phyloP scores from a whole-genome alignment of 2,329 filamentous ascomycete genomes.

The Chrysoporthe cubensis region DNA sequence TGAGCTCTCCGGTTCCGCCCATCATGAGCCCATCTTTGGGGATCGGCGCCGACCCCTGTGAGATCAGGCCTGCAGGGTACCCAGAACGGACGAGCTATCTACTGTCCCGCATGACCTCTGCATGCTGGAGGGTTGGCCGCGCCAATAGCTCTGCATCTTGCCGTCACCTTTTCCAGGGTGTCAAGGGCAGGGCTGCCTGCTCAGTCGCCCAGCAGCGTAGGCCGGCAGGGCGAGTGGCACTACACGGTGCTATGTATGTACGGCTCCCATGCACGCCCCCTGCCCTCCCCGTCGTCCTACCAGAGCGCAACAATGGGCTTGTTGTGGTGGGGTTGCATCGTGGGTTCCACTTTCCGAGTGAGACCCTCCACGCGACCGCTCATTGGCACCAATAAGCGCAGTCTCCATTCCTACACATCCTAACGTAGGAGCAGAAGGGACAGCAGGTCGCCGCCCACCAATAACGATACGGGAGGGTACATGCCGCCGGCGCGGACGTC shows the following conservation, averaged over 20 bases:
- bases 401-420: slow-evolving; percentile 17
- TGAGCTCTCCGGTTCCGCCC: slow-evolving; percentile 21
- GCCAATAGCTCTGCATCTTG: slow-evolving; percentile 39
- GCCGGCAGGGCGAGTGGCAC: slow-evolving; percentile 24
- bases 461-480: slow-evolving; percentile 19
- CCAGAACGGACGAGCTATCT: slow-evolving; percentile 33
- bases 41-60: slow-evolving; percentile 29
- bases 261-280: slow-evolving; percentile 18
- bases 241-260: slow-evolving; percentile 11
- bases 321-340: slow-evolving; percentile 35
- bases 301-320: slow-evolving; percentile 29
- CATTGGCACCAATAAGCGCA: slow-evolving; percentile 38
- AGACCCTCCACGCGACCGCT: slow-evolving; percentile 35
- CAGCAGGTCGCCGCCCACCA: slow-evolving; percentile 23
- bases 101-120: slow-evolving; percentile 31
- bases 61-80: slow-evolving; percentile 25
- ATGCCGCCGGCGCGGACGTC: slow-evolving; percentile 21
- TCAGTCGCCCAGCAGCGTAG: slow-evolving; percentile 38
- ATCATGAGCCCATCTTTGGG: slow-evolving; percentile 14
- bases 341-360: slow-evolving; percentile 36
- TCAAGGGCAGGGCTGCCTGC: slow-evolving; percentile 36
- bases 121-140: slow-evolving; percentile 32
- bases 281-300: slow-evolving; percentile 27
- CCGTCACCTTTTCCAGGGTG: slow-evolving; percentile 12
- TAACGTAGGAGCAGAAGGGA: slow-evolving; percentile 25